Percentiles rank a stretch among this genome's conserved stretches.
Conservation (phyloP, 768 basidiomycete genomes). For the Lactarius hatsudake region DNA sequence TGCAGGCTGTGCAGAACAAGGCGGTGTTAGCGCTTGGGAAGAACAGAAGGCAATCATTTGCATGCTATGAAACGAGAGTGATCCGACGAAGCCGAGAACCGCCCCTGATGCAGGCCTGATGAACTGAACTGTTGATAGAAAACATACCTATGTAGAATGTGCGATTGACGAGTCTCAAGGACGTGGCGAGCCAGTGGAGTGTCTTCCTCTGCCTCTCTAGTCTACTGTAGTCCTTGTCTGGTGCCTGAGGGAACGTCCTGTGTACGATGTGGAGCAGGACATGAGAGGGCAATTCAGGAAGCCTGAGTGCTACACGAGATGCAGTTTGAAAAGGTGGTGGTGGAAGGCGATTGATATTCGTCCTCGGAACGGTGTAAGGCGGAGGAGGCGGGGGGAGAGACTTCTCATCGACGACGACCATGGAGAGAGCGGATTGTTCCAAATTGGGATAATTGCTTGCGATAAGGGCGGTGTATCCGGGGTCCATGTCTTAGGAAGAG, state of each 20-base stretch:
- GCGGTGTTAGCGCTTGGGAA: neutral
- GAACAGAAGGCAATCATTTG: neutral
- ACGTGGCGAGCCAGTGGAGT: constrained; percentile 65
- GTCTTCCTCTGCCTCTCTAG: constrained; percentile 59
- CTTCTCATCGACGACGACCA: constrained; percentile 38
- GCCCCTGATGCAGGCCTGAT: too few species aligned
- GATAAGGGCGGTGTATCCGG: neutral
- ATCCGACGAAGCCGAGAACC: neutral
- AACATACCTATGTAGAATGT: constrained; percentile 63
- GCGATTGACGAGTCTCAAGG: constrained; percentile 62
- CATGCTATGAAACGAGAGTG: neutral
- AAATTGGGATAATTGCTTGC: neutral
- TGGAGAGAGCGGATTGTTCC: constrained; percentile 24
- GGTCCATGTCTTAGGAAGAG: neutral
- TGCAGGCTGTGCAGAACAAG: constrained; percentile 49
- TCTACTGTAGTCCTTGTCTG: constrained; percentile 40
- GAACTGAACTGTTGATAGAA: neutral
- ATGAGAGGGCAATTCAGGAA: constrained; percentile 52
- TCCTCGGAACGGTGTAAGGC: neutral
- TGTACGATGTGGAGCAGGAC: constrained; percentile 70
- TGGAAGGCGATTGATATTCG: neutral
- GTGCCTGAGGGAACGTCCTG: constrained; percentile 53
- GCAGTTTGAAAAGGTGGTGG: constrained; percentile 9
- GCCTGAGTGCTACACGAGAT: constrained; percentile 11
- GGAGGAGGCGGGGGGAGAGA: constrained; percentile 12